Evolutionary conservation across 2,329 filamentous ascomycete species (phyloP).

Genomic region (Delphinella strobiligena): DNA sequence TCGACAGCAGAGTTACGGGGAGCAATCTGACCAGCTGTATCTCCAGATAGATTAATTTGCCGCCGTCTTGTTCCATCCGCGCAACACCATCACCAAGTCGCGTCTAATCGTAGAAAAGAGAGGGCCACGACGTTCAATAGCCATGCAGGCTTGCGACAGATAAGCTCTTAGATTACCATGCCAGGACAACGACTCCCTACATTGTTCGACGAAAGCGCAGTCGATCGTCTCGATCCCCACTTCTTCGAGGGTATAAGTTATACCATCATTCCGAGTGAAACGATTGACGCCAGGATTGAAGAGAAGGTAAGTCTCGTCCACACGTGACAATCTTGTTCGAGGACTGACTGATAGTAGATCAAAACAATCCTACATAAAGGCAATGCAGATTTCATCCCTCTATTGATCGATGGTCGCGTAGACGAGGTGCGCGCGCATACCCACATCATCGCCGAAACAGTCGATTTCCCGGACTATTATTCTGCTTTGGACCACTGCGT

Average conservation of each 20-base stretch:
- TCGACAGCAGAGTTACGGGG: too few species aligned
- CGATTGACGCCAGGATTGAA: neutral
- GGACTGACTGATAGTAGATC: conserved; percentile 28
- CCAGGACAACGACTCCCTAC: too few species aligned
- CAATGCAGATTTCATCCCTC: conserved; percentile 35
- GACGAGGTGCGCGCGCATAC: conserved; percentile 37
- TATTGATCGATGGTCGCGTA: conserved; percentile 28
- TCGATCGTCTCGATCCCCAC: too few species aligned
- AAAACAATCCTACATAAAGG: conserved; percentile 33
- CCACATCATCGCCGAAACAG: conserved; percentile 62
- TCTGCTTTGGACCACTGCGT: conserved; percentile 65
- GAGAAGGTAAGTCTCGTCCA: neutral
- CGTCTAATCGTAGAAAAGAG: too few species aligned
- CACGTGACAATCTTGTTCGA: neutral
- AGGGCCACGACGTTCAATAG: too few species aligned
- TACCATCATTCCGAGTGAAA: neutral
- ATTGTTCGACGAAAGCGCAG: too few species aligned
- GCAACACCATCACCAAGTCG: too few species aligned
- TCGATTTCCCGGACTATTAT: conserved; percentile 83
- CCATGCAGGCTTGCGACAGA: too few species aligned
- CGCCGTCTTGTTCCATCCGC: too few species aligned
- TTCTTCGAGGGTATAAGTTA: neutral
- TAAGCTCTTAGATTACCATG: too few species aligned
- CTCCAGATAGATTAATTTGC: too few species aligned
- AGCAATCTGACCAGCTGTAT: too few species aligned